These are phyloP conservation scores for Penicillium manginii DNA, from an alignment of 495 filamentous ascomycete species.

Conservation along the genomic window DNA sequence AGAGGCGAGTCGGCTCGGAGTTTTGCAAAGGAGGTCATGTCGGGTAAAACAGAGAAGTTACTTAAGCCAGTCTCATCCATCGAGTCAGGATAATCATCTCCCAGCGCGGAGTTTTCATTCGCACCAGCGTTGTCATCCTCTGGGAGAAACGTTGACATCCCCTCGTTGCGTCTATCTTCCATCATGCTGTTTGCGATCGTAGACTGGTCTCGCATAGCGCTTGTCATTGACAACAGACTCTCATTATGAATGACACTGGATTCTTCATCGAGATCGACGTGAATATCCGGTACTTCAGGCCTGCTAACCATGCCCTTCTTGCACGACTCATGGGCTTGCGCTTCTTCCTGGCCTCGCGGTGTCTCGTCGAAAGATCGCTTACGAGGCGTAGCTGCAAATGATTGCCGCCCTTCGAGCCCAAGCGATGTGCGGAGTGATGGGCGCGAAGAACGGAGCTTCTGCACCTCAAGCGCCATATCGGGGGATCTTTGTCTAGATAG, in stretches of 20 bases:
- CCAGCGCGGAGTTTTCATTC: constrained; percentile 29
- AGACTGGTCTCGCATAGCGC: constrained; percentile 24
- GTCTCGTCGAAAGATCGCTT: constrained; percentile 47
- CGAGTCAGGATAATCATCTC: constrained; percentile 37
- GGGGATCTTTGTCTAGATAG: constrained; percentile 1
- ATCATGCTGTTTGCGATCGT: constrained; percentile 40
- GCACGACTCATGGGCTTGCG: constrained; percentile 28
- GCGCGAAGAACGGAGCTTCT: constrained; percentile 16
- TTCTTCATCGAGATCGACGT: constrained; percentile 37
- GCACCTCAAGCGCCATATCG: constrained; percentile 15
- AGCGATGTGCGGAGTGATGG: constrained; percentile 21
- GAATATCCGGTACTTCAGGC: constrained; percentile 31
- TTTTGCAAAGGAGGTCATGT: constrained; percentile 83
- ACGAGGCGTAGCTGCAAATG: constrained; percentile 30
- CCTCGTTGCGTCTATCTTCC: constrained; percentile 47
- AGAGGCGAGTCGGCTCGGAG: constrained; percentile 61
- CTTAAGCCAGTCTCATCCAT: constrained; percentile 85
- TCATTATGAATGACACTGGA: constrained; percentile 31
- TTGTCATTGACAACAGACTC: constrained; percentile 21
- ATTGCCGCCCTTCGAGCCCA: constrained; percentile 5
- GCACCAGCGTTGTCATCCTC: constrained; percentile 27
- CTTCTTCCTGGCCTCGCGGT: constrained; percentile 33
- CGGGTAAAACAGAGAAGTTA: constrained; percentile 83
- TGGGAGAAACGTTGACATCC: constrained; percentile 48
- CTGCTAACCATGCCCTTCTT: constrained; percentile 38